These are phyloP conservation scores for Xylariaceae sp. DNA, from an alignment of 2,329 filamentous ascomycete species.

Conservation along the genomic window DNA sequence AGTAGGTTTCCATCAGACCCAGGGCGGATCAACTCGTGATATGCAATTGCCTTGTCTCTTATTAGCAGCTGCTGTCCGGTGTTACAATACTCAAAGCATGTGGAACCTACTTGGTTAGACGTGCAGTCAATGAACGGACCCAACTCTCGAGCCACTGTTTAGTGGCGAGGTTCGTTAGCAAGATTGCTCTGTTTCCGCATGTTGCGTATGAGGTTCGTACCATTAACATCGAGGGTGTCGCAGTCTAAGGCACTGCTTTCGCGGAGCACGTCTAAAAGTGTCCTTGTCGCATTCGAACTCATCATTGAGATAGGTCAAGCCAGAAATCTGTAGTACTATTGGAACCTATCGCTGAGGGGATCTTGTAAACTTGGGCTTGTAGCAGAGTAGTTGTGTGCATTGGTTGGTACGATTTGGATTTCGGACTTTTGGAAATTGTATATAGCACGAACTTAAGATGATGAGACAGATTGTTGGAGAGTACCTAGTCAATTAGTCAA, in stretches of 20 bases:
- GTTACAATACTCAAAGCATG: conserved; percentile 20
- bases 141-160: conserved; percentile 41
- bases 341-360: too few relatives aligned
- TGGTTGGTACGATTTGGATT: too few relatives aligned
- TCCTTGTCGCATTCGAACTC: conserved; percentile 11
- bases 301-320: too few relatives aligned
- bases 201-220: conserved; percentile 28
- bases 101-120: conserved; percentile 48
- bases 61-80: conserved; percentile 7
- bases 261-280: conserved; percentile 42
- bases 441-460: too few relatives aligned
- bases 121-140: conserved; percentile 53
- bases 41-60: conserved; percentile 45
- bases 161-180: neutral
- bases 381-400: too few relatives aligned
- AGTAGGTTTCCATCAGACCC: conserved; percentile 33
- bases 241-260: conserved; percentile 47
- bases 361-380: too few relatives aligned
- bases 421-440: too few relatives aligned
- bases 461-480: too few relatives aligned
- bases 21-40: conserved; percentile 41
- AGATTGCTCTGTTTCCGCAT: too few relatives aligned
- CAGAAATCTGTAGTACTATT: too few relatives aligned
- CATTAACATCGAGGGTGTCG: conserved; percentile 49
- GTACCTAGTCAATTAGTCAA: too few relatives aligned